phyloP scores from a whole-genome alignment of 306 rosid species.

The Quercus dentata region DNA sequence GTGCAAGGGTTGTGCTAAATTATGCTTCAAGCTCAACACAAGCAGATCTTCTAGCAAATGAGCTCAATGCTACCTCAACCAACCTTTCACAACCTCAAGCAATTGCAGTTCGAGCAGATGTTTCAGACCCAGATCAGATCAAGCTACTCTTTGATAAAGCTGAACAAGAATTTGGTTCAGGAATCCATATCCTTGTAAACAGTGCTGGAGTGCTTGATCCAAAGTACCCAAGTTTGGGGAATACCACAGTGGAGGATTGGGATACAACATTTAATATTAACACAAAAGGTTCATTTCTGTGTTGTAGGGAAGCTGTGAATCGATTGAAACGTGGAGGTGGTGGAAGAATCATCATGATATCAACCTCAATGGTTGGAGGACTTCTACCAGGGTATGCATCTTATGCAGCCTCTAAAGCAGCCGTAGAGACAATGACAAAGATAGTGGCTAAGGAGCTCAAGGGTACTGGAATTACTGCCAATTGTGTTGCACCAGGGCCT shows the following conservation, averaged over 20 bases:
- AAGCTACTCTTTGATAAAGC: constrained; percentile 36
- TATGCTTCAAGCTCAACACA: constrained; percentile 27
- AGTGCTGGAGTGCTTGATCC: constrained; percentile 43
- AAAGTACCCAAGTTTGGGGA: constrained; percentile 31
- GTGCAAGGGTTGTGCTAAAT: constrained; percentile 42
- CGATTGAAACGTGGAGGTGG: constrained; percentile 33
- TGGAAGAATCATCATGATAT: constrained; percentile 41
- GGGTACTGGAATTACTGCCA: constrained; percentile 38
- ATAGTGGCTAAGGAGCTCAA: constrained; percentile 51
- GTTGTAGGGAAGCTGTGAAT: constrained; percentile 35
- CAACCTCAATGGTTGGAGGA: constrained; percentile 22
- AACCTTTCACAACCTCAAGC: constrained; percentile 11
- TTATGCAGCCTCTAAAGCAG: constrained; percentile 49
- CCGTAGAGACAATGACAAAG: constrained; percentile 48
- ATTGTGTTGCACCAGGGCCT: constrained; percentile 54
- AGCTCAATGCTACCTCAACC: constrained; percentile 28
- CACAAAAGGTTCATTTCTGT: constrained; percentile 39
- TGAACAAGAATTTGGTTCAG: constrained; percentile 25
- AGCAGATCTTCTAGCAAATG: constrained; percentile 37
- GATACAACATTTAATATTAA: constrained; percentile 39
- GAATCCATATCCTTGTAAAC: constrained; percentile 34
- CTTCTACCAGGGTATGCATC: constrained; percentile 35
- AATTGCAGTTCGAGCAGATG: constrained; percentile 32
- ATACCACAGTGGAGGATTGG: constrained; percentile 34
- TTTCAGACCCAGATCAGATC: constrained; percentile 41